phyloP scores from a whole-genome alignment of 345 rosid genomes.

The Camelina neglecta region DNA sequence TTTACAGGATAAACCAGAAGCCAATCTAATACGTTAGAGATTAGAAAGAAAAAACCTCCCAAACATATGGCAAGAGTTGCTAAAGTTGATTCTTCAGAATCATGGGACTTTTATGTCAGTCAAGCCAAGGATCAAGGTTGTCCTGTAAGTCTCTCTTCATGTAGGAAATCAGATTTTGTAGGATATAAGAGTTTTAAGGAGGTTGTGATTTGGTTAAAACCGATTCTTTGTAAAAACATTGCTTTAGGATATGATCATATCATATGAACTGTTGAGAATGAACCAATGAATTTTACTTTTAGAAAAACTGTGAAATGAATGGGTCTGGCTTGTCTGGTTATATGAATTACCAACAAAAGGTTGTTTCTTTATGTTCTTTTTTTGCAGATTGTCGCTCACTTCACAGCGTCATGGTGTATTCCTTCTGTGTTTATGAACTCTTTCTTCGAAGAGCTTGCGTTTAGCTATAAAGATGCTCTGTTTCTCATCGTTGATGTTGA shows the following conservation, averaged over 20 bases:
- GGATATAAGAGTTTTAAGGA: neutral
- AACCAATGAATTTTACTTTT: neutral
- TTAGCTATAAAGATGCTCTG: conserved; percentile 60
- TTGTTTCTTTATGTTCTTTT: neutral
- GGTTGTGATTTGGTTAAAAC: neutral
- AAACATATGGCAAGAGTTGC: conserved; percentile 59
- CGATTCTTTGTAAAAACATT: neutral
- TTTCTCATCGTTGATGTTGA: conserved; percentile 92
- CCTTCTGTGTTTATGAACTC: conserved; percentile 95
- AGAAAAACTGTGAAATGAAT: neutral
- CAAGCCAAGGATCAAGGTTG: conserved; percentile 66
- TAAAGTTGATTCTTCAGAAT: conserved; percentile 62
- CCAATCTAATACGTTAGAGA: neutral
- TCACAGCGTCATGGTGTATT: conserved; percentile 90
- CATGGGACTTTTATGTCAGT: conserved; percentile 68
- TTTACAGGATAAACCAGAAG: conserved; percentile 3
- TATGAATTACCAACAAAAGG: neutral
- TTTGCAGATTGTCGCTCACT: conserved; percentile 79
- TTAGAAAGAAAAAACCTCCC: conserved; percentile 38
- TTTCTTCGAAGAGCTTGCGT: conserved; percentile 69
- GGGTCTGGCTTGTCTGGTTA: neutral
- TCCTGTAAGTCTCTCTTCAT: conserved; percentile 58
- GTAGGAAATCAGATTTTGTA: neutral
- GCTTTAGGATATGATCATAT: neutral
- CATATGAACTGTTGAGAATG: neutral